phyloP scores from a whole-genome alignment of 768 basidiomycete genomes.

The Suillus subaureus region DNA sequence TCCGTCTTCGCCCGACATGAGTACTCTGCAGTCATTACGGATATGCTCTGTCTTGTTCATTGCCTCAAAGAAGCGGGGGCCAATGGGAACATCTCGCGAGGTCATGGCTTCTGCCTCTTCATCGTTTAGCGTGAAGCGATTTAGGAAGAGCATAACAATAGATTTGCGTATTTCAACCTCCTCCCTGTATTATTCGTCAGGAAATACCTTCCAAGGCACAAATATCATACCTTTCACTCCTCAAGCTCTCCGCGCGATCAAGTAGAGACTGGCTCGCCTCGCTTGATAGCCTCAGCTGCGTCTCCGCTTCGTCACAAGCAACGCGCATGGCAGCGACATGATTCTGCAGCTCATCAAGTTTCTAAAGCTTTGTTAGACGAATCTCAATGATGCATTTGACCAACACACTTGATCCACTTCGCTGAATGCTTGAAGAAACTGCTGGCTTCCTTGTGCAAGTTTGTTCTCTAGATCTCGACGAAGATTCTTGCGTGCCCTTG shows the following conservation, averaged over 20 bases:
- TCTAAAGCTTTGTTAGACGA: constrained; percentile 48
- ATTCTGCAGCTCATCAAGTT: constrained; percentile 75
- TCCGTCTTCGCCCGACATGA: constrained; percentile 85
- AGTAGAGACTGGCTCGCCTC: constrained; percentile 78
- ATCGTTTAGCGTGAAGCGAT: constrained; percentile 80
- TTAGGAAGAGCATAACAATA: constrained; percentile 78
- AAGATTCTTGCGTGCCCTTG: constrained; percentile 75
- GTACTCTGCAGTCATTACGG: constrained; percentile 78
- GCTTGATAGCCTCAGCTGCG: constrained; percentile 71
- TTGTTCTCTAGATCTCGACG: constrained; percentile 84
- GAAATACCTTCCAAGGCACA: background rate
- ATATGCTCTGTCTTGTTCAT: constrained; percentile 89
- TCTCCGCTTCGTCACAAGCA: constrained; percentile 83
- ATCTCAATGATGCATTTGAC: constrained; percentile 6
- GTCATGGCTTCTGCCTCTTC: constrained; percentile 74
- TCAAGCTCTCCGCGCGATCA: constrained; percentile 78
- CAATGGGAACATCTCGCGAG: constrained; percentile 78
- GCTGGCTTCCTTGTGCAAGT: constrained; percentile 77
- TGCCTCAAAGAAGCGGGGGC: constrained; percentile 73
- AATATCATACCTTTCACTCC: constrained; percentile 63
- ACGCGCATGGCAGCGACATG: constrained; percentile 80
- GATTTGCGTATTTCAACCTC: constrained; percentile 70
- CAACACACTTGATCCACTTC: constrained; percentile 83
- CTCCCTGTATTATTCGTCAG: constrained; percentile 45
- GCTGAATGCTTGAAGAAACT: constrained; percentile 82